A percentile compares a stretch with the other conserved stretches of the same genome.
Evolutionary conservation across 2,329 filamentous ascomycete genomes (phyloP).

Genomic region (Rhexocercosporidium sp.): DNA sequence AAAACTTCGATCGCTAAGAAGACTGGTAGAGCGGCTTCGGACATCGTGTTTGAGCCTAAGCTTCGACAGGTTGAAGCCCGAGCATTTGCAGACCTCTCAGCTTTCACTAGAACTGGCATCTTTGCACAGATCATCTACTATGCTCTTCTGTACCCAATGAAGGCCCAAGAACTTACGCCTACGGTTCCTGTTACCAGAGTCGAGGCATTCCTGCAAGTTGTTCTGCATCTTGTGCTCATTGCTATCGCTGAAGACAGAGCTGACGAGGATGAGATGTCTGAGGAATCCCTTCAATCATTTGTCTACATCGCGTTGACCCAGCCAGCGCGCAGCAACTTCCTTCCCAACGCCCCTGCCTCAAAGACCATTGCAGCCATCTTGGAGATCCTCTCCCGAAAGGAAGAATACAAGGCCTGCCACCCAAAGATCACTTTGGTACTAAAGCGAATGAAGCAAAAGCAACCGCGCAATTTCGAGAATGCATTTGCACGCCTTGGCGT

Average conservation of each 20-base stretch:
- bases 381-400: constrained; percentile 65
- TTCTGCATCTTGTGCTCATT: constrained; percentile 85
- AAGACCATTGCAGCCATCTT: constrained; percentile 70
- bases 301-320: constrained; percentile 72
- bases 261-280: constrained; percentile 56
- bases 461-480: constrained; percentile 72
- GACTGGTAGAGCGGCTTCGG: constrained; percentile 77
- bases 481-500: constrained; percentile 69
- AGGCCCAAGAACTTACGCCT: constrained; percentile 70
- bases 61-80: constrained; percentile 77
- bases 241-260: constrained; percentile 82
- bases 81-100: constrained; percentile 75
- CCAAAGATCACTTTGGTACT: constrained; percentile 85
- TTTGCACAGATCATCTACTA: constrained; percentile 93
- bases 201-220: constrained; percentile 90
- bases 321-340: constrained; percentile 64
- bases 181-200: constrained; percentile 80
- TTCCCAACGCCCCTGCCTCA: constrained; percentile 58
- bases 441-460: constrained; percentile 82
- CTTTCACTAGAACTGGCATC: constrained; percentile 81
- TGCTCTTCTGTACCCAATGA: constrained; percentile 79
- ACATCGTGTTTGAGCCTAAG: constrained; percentile 91
- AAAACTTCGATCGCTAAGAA: constrained; percentile 86
- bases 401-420: constrained; percentile 81
- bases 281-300: constrained; percentile 67